Evolutionary conservation across 257 asterid genomes (phyloP).

Genomic region (Euphrasia confusa): DNA sequence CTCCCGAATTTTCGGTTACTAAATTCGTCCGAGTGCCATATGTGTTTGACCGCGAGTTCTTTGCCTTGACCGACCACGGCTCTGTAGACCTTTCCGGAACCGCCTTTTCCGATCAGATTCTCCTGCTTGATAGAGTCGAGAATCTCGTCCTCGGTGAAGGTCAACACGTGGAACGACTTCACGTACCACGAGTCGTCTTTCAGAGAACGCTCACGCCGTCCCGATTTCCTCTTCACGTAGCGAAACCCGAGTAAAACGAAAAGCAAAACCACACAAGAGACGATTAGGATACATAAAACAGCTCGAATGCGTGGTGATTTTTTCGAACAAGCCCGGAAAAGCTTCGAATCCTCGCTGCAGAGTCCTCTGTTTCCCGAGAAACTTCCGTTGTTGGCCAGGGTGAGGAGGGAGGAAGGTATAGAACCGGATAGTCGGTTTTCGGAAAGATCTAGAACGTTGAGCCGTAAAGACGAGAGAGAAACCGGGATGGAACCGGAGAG

Average conservation of each 20-base stretch:
- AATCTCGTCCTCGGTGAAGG: conserved; percentile 68
- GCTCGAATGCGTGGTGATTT: conserved; percentile 33
- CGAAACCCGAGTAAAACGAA: conserved; percentile 32
- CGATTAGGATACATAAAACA: conserved; percentile 36
- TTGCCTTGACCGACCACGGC: conserved; percentile 37
- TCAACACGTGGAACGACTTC: conserved; percentile 61
- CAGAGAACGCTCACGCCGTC: conserved; percentile 33
- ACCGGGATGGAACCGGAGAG: conserved; percentile 72
- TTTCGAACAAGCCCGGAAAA: conserved; percentile 43
- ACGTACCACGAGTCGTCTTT: conserved; percentile 68
- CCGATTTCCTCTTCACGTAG: conserved; percentile 35
- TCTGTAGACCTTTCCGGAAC: conserved; percentile 74
- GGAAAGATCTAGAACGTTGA: conserved; percentile 74
- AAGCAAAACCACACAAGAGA: conserved; percentile 33
- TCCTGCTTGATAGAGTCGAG: conserved; percentile 65
- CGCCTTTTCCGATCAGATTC: conserved; percentile 76
- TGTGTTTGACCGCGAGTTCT: conserved; percentile 70
- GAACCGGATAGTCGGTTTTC: conserved; percentile 55
- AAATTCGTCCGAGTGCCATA: conserved; percentile 44
- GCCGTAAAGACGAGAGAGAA: conserved; percentile 50
- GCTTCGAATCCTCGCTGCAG: conserved; percentile 50
- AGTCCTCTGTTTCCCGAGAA: conserved; percentile 60
- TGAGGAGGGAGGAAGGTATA: conserved; percentile 54
- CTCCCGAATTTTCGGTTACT: conserved; percentile 21
- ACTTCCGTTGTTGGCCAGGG: conserved; percentile 61